phyloP scores from a whole-genome alignment of 345 rosid genomes.

The Eucalyptus albens region DNA sequence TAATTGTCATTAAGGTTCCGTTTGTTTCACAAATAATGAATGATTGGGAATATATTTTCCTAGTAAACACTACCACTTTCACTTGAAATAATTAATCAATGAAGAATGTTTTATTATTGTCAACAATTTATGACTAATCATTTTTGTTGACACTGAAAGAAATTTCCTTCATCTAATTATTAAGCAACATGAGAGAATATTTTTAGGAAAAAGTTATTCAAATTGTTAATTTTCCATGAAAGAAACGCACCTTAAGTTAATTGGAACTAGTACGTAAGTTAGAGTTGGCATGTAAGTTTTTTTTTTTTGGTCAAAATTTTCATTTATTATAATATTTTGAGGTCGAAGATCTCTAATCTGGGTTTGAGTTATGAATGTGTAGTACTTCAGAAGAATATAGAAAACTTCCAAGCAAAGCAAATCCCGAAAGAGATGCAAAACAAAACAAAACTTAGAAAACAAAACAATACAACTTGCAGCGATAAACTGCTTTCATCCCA shows the following conservation, averaged over 20 bases:
- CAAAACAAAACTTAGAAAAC: neutral
- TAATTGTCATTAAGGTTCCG: neutral
- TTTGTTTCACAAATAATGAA: neutral
- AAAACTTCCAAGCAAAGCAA: neutral
- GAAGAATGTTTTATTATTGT: neutral
- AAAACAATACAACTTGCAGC: neutral
- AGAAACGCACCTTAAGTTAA: neutral
- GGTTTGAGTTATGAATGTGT: no score
- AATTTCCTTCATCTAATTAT: no score
- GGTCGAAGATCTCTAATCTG: no score
- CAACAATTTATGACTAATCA: neutral
- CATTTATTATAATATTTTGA: no score
- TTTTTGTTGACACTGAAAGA: neutral
- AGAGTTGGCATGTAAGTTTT: neutral
- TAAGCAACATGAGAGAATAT: neutral
- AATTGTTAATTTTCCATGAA: rapidly evolving
- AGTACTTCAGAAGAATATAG: rapidly evolving
- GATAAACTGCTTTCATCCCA: neutral
- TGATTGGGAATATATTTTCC: neutral
- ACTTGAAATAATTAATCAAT: neutral
- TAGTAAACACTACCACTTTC: neutral
- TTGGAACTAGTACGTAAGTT: neutral
- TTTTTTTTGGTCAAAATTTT: no score
- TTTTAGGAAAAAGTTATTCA: neutral
- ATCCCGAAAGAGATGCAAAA: neutral